These are phyloP conservation scores for Chionographis japonica DNA, from an alignment of 106 monocot species.

Conservation along the genomic window DNA sequence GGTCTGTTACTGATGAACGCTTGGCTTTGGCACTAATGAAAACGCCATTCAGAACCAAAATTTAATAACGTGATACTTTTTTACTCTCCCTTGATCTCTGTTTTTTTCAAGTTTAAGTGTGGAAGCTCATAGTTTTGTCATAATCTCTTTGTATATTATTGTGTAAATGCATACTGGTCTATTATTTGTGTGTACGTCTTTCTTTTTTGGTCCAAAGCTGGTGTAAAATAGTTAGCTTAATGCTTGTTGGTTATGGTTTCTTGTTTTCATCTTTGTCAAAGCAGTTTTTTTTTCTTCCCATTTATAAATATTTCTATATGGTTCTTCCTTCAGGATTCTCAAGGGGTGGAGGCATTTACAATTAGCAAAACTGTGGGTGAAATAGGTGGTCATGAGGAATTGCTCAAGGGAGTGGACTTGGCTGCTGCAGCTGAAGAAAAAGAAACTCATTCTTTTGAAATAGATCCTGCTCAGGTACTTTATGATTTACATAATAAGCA, in stretches of 20 bases:
- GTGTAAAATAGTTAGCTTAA: too few relatives aligned
- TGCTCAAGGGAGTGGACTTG: constrained; percentile 66
- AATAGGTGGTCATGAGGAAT: constrained; percentile 59
- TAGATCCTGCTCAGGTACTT: constrained; percentile 75
- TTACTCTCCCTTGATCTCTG: too few relatives aligned
- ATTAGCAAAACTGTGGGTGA: constrained; percentile 73
- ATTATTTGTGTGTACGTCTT: too few relatives aligned
- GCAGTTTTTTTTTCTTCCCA: constrained; percentile 7
- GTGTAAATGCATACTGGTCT: too few relatives aligned
- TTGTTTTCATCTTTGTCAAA: neutral
- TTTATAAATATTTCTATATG: neutral
- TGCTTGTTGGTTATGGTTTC: neutral
- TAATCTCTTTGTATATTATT: too few relatives aligned
- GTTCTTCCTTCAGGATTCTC: constrained; percentile 38
- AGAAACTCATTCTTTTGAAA: constrained; percentile 97
- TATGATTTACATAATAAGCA: neutral
- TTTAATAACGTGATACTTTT: too few relatives aligned
- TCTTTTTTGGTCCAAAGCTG: too few relatives aligned
- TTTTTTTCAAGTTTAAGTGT: too few relatives aligned
- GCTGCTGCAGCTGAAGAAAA: constrained; percentile 95
- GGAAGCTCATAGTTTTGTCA: too few relatives aligned
- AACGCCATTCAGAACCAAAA: too few relatives aligned
- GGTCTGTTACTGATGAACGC: too few relatives aligned
- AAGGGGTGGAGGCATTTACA: constrained; percentile 59
- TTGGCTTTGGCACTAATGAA: too few relatives aligned